phyloP scores from a whole-genome alignment of 352 stramenopile genomes.

The Globisporangium carolinianum region DNA sequence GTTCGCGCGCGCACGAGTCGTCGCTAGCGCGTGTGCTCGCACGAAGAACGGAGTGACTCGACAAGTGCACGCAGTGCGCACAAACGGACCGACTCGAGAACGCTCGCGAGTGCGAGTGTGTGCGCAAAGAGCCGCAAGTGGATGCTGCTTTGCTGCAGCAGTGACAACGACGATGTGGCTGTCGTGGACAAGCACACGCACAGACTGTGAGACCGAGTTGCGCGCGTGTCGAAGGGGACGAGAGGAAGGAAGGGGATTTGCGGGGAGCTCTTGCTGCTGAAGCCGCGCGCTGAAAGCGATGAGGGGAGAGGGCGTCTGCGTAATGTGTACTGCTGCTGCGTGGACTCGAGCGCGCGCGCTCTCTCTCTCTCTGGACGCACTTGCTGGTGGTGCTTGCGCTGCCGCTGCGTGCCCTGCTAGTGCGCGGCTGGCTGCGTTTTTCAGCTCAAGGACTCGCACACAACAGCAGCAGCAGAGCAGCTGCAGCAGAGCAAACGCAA shows the following conservation, averaged over 20 bases:
- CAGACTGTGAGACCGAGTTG: not conserved
- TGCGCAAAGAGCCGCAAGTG: not conserved
- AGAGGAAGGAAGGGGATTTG: too few relatives aligned
- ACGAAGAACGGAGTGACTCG: not conserved
- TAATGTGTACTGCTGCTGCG: not conserved
- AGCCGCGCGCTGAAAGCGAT: not conserved
- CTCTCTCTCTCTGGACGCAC: too few relatives aligned
- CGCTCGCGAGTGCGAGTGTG: not conserved
- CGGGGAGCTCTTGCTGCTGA: not conserved
- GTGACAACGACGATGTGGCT: not conserved
- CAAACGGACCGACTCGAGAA: not conserved
- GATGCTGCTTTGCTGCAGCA: too few relatives aligned
- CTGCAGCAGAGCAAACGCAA: too few relatives aligned
- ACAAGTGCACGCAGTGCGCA: not conserved
- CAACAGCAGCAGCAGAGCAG: not conserved
- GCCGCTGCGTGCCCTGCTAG: constrained; percentile 20
- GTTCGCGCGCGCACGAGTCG: not conserved
- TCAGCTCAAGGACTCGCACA: not conserved
- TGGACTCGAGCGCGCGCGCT: not conserved
- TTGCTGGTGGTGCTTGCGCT: constrained; percentile 15
- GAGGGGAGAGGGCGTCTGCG: not conserved
- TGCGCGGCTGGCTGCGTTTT: constrained; percentile 22
- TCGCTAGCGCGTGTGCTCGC: not conserved
- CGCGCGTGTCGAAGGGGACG: too few relatives aligned
- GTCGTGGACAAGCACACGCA: not conserved